Base-by-base conservation (phyloP, 208 protist species). In the Trypanosoma scelopori region DNA sequence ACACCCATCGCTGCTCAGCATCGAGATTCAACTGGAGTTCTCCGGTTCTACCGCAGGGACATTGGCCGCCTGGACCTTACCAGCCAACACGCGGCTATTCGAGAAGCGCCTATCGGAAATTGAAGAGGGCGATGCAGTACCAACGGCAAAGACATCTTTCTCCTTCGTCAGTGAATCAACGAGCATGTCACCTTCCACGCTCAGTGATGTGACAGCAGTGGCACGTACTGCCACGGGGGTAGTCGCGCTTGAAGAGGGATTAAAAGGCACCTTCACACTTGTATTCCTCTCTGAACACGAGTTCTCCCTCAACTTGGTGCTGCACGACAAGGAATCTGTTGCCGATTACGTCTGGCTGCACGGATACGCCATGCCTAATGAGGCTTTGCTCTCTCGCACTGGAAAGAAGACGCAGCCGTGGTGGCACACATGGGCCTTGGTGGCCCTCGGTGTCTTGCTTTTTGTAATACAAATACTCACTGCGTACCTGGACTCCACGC, bases 221-320 rank as follows among this genome's bases (percentile, higher is more conserved):
- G 74, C 77, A 3, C 76, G 71, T 32, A 73, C 56, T 18, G 72
- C 71, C 5, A 52, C 0, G 1, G 63, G 50, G 20, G 45, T 9
- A 5, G 30, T 55, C n/a, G 15, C 42, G 18, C 45, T 60, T 6
- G 46, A 42, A 15, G 59, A 60, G 0, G 42, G 3, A 4, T 7
- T 28, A 27, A 57, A 70, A 6, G 84, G 84, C 12, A 63, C 48
- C 43, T 76, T 83, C 46, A 69, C 74, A 18, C 64, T 92, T 22
- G 72, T 59, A 41, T 78, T 85, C 55, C 76, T 92, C 55, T 83
- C 74, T 7, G 85, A 92, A 45, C 82, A 87, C 56, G 85, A 92
- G 70, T 64, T 64, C 18, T 55, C 58, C n/a, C 58, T 64, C 32
- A 32, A 45, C 9, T 39, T 53, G 47, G 18, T 53, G 16, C 58